These are phyloP conservation scores for Chaetomiaceae sp. DNA, from an alignment of 2,329 filamentous ascomycete species.

Conservation along the genomic window DNA sequence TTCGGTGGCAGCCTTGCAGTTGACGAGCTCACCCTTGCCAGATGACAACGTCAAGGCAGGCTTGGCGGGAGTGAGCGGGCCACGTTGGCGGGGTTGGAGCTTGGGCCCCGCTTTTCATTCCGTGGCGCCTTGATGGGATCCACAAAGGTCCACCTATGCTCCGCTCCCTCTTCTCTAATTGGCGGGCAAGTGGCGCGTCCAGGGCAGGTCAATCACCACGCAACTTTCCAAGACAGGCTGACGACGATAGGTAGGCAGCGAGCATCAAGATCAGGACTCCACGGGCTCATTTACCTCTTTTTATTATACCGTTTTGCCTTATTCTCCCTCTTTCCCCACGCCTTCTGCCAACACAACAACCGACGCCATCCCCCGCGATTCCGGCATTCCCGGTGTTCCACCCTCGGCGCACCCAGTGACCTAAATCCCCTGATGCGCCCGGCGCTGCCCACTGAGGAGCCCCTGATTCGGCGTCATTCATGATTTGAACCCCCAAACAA, in stretches of 20 bases:
- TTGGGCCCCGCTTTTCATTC: constrained; percentile 2
- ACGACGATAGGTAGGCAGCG: constrained; percentile 18
- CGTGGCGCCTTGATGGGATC: constrained; percentile 1
- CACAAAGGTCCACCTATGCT: background rate
- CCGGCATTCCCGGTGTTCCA: too few relatives aligned
- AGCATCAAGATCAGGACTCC: too few relatives aligned
- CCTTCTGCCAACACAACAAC: too few relatives aligned
- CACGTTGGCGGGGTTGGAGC: constrained; percentile 12
- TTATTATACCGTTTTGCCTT: too few relatives aligned
- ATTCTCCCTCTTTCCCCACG: background rate
- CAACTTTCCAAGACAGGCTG: constrained; percentile 18
- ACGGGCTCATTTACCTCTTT: constrained; percentile 8
- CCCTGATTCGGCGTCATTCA: constrained; percentile 3
- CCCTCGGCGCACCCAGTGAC: too few relatives aligned
- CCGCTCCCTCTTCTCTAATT: background rate
- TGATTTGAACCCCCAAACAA: constrained; percentile 6
- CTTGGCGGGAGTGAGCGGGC: constrained; percentile 2
- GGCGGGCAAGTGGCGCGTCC: background rate
- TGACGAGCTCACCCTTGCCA: background rate
- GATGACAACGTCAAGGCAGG: background rate
- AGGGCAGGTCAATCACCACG: constrained; percentile 1
- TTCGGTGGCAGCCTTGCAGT: constrained; percentile 8
- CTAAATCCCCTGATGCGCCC: constrained; percentile 3
- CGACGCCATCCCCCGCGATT: too few relatives aligned
- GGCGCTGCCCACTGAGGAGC: constrained; percentile 4